A percentile compares a stretch with the other conserved stretches of the same genome.
phyloP scores from a whole-genome alignment of 768 basidiomycete species.

The Pleurotus platypus region DNA sequence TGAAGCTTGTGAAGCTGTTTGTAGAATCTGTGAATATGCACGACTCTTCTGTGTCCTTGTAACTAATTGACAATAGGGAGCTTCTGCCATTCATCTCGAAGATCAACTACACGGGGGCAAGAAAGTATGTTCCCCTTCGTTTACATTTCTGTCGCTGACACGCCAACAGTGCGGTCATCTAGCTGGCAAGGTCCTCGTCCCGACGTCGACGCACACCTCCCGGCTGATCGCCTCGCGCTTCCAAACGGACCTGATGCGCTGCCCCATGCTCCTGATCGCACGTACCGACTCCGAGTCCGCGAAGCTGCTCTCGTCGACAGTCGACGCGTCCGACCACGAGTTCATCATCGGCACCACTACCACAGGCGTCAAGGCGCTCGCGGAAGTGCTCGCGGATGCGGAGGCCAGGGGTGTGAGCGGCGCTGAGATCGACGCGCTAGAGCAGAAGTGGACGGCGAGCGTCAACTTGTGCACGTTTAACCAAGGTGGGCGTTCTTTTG shows the following conservation, averaged over 20 bases:
- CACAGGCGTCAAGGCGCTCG: slow-evolving; percentile 47
- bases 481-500: slow-evolving; percentile 48
- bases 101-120: slow-evolving; percentile 95
- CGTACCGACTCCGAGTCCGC: slow-evolving; percentile 90
- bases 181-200: slow-evolving; percentile 90
- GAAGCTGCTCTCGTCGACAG: slow-evolving; percentile 77
- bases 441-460: slow-evolving; percentile 67
- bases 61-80: slow-evolving; percentile 48
- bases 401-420: slow-evolving; percentile 62
- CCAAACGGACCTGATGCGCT: slow-evolving; percentile 87
- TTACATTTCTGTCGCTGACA: slow-evolving; percentile 7
- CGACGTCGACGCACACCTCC: slow-evolving; percentile 81
- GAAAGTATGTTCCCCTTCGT: slow-evolving; percentile 44
- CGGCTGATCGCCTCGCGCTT: slow-evolving; percentile 84
- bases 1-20: slow-evolving; percentile 92
- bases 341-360: slow-evolving; percentile 65
- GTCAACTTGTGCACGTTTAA: slow-evolving; percentile 81
- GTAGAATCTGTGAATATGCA: slow-evolving; percentile 71
- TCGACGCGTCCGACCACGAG: slow-evolving; percentile 81
- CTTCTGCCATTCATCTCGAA: slow-evolving; percentile 87
- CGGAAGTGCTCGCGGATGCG: slow-evolving; percentile 67
- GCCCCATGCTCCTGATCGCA: slow-evolving; percentile 85
- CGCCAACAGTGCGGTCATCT: slow-evolving; percentile 72
- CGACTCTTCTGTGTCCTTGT: background rate
- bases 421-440: slow-evolving; percentile 67